Base-by-base conservation (phyloP, 768 basidiomycete genomes). In the Trametes sanguinea region DNA sequence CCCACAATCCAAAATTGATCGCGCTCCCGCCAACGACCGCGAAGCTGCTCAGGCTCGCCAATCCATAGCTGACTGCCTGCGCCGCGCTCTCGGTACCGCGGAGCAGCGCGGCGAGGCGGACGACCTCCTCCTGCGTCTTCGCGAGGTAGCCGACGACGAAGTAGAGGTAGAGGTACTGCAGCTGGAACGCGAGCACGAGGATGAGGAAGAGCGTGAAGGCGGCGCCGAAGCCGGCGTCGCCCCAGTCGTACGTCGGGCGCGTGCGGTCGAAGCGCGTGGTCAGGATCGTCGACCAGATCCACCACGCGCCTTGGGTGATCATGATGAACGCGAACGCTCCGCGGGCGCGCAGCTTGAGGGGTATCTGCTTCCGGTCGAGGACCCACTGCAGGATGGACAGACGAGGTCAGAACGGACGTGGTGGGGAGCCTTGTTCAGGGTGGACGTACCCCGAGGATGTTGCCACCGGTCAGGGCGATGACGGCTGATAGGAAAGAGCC, bases 81-180 rank as follows among this genome's bases (percentile, higher is more conserved):
- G 57, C 40, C 16, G 57, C 57, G 42, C 57, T 59, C 57, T 59
- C 57, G 16, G 57, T 59, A 13, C 57, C 57, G 40, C 57, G 57
- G n/a, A 59, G 51, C n/a, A 59, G 48, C 27, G 39, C 57, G 22
- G 57, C 57, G 57, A 59, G 32, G 50, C 57, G 57, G 30, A 59
- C 57, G 50, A 59, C 48, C 42, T 59, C 57, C 57, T 59, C 50
- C n/a, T 51, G 57, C 40, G 50, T 51, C 30, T 37, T 32, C 57
- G 57, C 57, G 57, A 59, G 57, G 57, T 59, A 47, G 50, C 57
- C 57, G 42, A 59, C 57, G 50, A 59, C 57, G 57, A 59, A 59
- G 57, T 59, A 59, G 42, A 59, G 57, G 57, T 59, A 59, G 50
- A 59, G 57, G 57, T 59, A 59, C 57, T 59, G 57, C 50, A 59